These are phyloP conservation scores for Scleromitrula shiraiana DNA, from an alignment of 2,329 filamentous ascomycete species.

Conservation along the genomic window DNA sequence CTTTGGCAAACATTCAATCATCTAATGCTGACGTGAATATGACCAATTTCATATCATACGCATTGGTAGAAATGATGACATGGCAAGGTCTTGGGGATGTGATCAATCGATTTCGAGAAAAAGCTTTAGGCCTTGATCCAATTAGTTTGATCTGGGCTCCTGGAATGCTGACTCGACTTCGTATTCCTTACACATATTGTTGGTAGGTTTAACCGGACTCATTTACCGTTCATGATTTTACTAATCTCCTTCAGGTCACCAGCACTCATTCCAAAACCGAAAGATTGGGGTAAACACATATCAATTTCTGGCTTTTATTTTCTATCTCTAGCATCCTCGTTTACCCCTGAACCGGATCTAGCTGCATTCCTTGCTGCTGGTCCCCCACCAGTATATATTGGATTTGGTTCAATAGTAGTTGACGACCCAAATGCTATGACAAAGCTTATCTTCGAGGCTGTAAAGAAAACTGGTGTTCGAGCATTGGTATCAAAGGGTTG, in stretches of 20 bases:
- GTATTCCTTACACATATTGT: slow-evolving; percentile 82
- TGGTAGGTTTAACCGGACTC: slow-evolving; percentile 42
- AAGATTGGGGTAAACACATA: slow-evolving; percentile 66
- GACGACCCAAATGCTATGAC: slow-evolving; percentile 68
- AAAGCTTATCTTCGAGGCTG: slow-evolving; percentile 61
- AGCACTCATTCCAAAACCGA: slow-evolving; percentile 67
- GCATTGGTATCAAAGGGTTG: slow-evolving; percentile 82
- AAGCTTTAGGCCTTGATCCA: slow-evolving; percentile 65
- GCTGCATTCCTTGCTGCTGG: slow-evolving; percentile 59
- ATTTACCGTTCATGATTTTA: background rate
- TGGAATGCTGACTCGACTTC: slow-evolving; percentile 65
- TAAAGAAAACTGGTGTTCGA: slow-evolving; percentile 58
- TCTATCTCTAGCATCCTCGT: slow-evolving; percentile 58
- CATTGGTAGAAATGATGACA: slow-evolving; percentile 62
- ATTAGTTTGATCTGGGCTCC: slow-evolving; percentile 78
- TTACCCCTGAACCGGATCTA: slow-evolving; percentile 57
- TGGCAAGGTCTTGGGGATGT: slow-evolving; percentile 79
- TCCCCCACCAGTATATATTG: slow-evolving; percentile 70
- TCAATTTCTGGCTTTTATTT: slow-evolving; percentile 73
- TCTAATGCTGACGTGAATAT: slow-evolving; percentile 55
- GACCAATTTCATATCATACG: slow-evolving; percentile 62
- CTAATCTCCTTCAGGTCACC: slow-evolving; percentile 45
- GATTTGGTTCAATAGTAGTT: slow-evolving; percentile 76
- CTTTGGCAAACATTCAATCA: slow-evolving; percentile 58
- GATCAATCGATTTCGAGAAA: slow-evolving; percentile 78